phyloP scores from a whole-genome alignment of 768 basidiomycete genomes.

The Boletus reticuloceps region DNA sequence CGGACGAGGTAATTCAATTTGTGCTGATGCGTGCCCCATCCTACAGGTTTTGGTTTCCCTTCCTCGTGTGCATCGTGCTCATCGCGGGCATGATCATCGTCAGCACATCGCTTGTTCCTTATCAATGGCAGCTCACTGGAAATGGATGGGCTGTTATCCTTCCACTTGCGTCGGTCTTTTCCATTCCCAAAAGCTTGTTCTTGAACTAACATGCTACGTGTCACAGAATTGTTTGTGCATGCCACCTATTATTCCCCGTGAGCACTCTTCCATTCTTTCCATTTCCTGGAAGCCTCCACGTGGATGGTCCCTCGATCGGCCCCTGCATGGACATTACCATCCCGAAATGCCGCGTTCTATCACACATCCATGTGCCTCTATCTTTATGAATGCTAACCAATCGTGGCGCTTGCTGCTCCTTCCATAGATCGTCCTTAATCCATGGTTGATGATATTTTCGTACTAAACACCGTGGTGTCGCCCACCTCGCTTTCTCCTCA shows the following conservation, averaged over 20 bases:
- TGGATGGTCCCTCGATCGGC: neutral
- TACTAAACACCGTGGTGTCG: slow-evolving; percentile 29
- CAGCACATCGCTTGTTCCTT: slow-evolving; percentile 50
- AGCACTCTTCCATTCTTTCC: slow-evolving; percentile 29
- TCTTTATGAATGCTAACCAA: slow-evolving; percentile 13
- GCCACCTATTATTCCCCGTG: slow-evolving; percentile 77
- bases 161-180: slow-evolving; percentile 60
- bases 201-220: slow-evolving; percentile 1
- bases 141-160: slow-evolving; percentile 71
- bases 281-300: neutral
- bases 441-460: slow-evolving; percentile 86
- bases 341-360: slow-evolving; percentile 2
- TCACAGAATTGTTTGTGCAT: slow-evolving; percentile 54
- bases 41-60: slow-evolving; percentile 33
- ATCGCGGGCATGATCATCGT: slow-evolving; percentile 61
- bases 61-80: slow-evolving; percentile 51
- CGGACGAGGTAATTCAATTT: neutral
- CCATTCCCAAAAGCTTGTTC: neutral
- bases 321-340: slow-evolving; percentile 24
- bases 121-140: slow-evolving; percentile 60
- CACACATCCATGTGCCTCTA: neutral
- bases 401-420: neutral
- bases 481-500: slow-evolving; percentile 8
- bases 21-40: slow-evolving; percentile 16
- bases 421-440: slow-evolving; percentile 75